Evolutionary conservation across 2,329 filamentous ascomycete genomes (phyloP), one percentile per base, ranked within the genome.

Genomic region (Juglanconis sp.): DNA sequence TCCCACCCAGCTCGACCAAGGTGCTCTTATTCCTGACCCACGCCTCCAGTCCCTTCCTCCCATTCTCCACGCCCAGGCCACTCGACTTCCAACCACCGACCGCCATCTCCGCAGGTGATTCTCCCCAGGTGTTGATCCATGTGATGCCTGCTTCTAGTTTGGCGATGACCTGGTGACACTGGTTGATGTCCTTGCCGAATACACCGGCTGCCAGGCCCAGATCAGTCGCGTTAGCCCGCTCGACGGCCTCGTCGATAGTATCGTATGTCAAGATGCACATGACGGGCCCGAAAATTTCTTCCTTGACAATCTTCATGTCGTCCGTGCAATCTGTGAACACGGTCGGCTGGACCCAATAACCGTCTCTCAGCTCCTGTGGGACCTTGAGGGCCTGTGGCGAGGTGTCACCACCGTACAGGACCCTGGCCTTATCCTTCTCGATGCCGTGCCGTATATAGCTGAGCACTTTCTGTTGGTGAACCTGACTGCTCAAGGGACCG

Each of bases 111-210:
- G 92, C 91, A 0, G 92, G 92, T 53, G 84, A 88, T 77, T 96
- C 92, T n/a, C 92, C 92, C 92, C 92, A 96, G 0, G 90, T 92
- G 73, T 96, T 96, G 56, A 96, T 82, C 92, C 92, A 96, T 1
- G 91, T 96, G 69, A 96, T 96, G 38, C 92, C 92, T 0, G 91
- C 91, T 70, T 96, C 83, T 5, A 96, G 77, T 68, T 85, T 81
- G 31, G 83, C 81, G 47, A 94, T 80, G 1, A 94, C 83, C 48
- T 83, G 79, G 69, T 96, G 91, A 58, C 90, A 92, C 52, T 82
- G 71, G 67, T 90, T 88, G 56, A 96, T 74, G 65, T 96, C 85
- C 61, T 83, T 84, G 0, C 90, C 91, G 66, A 96, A 94, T 1
- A 96, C 89, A 24, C 92, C 92, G 0, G 91, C 92, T 0, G 92